phyloP scores from a whole-genome alignment of 495 filamentous ascomycete species.

The Neurospora sublineolata region DNA sequence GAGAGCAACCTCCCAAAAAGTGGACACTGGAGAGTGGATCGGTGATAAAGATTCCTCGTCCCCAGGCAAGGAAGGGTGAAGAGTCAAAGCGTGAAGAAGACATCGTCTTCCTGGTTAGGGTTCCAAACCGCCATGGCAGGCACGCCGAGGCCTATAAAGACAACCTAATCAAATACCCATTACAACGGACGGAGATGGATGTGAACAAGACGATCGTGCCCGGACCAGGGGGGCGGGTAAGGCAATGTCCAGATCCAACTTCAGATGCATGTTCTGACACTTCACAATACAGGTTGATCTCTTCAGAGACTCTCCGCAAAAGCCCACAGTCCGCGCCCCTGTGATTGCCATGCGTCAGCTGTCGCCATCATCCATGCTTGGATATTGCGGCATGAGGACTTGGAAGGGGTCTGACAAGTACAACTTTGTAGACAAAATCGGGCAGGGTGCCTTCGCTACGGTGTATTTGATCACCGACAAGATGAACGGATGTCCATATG shows the following conservation, averaged over 20 bases:
- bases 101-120: conserved; percentile 73
- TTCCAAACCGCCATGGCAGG: conserved; percentile 56
- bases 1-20: conserved; percentile 20
- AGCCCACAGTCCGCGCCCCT: background rate
- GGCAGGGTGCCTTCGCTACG: conserved; percentile 86
- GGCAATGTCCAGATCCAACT: background rate
- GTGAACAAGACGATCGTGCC: conserved; percentile 31
- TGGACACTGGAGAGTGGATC: conserved; percentile 63
- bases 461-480: conserved; percentile 78
- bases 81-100: conserved; percentile 9
- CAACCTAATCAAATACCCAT: conserved; percentile 38
- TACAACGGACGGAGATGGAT: conserved; percentile 12
- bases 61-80: conserved; percentile 17
- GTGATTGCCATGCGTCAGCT: background rate
- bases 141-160: conserved; percentile 44
- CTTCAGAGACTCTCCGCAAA: conserved; percentile 11
- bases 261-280: background rate
- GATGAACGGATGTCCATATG: conserved; percentile 66
- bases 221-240: conserved; percentile 36
- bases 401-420: conserved; percentile 80
- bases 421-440: conserved; percentile 67
- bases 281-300: conserved; percentile 18
- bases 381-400: conserved; percentile 14
- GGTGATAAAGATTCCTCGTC: conserved; percentile 57
- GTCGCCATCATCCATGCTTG: background rate